Conservation (phyloP, 768 basidiomycete genomes). For the Rubroboletus pulcherrimus region DNA sequence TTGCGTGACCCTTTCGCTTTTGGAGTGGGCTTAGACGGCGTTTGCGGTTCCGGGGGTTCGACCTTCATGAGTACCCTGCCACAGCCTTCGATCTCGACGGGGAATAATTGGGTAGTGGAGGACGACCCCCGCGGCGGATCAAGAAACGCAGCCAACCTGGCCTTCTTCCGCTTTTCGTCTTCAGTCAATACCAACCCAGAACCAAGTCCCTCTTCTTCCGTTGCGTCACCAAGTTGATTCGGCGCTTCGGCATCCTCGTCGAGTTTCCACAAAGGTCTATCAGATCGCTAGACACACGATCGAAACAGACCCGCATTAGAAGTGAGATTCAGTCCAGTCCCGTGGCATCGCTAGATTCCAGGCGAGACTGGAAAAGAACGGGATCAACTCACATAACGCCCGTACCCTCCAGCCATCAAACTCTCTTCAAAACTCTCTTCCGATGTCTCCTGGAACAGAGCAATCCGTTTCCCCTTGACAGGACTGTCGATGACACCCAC, state of each 20-base stretch:
- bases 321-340: conserved; percentile 7
- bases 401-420: conserved; percentile 78
- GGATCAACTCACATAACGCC: conserved; percentile 56
- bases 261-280: conserved; percentile 18
- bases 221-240: conserved; percentile 9
- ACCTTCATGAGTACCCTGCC: conserved; percentile 69
- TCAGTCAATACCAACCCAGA: conserved; percentile 35
- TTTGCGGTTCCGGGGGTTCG: conserved; percentile 37
- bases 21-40: conserved; percentile 26
- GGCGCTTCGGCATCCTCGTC: conserved; percentile 15
- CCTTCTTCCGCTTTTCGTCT: conserved; percentile 63
- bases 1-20: conserved; percentile 45
- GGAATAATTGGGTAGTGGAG: conserved; percentile 44
- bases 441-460: conserved; percentile 76
- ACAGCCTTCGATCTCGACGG: conserved; percentile 62
- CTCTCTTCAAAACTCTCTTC: conserved; percentile 85
- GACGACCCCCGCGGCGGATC: conserved; percentile 34
- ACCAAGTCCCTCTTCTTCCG: conserved; percentile 10
- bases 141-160: conserved; percentile 66
- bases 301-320: conserved; percentile 8
- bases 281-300: conserved; percentile 23
- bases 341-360: background rate
- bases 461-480: conserved; percentile 65
- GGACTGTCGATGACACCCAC: conserved; percentile 71
- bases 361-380: background rate